These are phyloP conservation scores for Pestalotiopsis sp. DNA, from an alignment of 2,329 filamentous ascomycete genomes.

Conservation along the genomic window DNA sequence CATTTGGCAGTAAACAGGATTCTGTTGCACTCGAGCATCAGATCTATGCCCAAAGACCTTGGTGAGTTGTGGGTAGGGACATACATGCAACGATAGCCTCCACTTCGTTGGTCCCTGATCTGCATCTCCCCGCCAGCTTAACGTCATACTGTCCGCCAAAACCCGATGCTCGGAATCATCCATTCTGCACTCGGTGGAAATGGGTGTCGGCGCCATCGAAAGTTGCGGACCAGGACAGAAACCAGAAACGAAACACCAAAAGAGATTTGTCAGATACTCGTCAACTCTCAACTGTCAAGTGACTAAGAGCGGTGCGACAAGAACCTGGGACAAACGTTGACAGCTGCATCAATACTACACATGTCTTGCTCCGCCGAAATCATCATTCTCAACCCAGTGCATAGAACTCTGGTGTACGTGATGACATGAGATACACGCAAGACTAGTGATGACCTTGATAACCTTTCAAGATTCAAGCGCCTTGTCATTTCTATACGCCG, in stretches of 20 bases:
- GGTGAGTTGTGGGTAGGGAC: background rate
- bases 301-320: too few relatives aligned
- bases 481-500: background rate
- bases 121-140: background rate
- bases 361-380: too few relatives aligned
- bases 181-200: background rate
- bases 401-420: too few relatives aligned
- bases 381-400: too few relatives aligned
- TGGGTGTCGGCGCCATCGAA: background rate
- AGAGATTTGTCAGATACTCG: too few relatives aligned
- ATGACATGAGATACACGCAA: background rate
- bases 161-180: background rate
- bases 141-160: background rate
- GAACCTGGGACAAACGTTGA: too few relatives aligned
- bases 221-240: background rate
- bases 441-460: background rate
- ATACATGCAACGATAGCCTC: background rate
- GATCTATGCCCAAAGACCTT: background rate
- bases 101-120: background rate
- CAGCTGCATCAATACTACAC: too few relatives aligned
- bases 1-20: background rate
- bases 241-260: background rate
- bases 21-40: background rate
- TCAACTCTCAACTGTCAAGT: too few relatives aligned
- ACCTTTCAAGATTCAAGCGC: background rate